Percentiles rank a stretch among this genome's conserved stretches.
phyloP scores from a whole-genome alignment of 805 yeast genomes.

The Zygoascus biomembranicola region DNA sequence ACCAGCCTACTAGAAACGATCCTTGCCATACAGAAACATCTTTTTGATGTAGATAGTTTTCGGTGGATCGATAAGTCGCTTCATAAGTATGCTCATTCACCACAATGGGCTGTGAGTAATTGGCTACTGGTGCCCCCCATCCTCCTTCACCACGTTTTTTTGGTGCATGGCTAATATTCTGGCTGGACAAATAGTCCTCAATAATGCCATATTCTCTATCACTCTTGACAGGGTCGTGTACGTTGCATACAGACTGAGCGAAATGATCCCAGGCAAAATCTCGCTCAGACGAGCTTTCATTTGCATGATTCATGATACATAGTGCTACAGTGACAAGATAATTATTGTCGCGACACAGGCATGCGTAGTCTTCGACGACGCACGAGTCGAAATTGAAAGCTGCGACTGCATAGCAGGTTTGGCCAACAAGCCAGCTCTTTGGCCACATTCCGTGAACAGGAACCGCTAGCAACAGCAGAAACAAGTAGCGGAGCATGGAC shows the following conservation, averaged over 20 bases:
- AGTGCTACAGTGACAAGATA: conserved; percentile 26
- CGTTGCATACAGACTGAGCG: conserved; percentile 18
- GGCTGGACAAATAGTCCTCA: conserved; percentile 10
- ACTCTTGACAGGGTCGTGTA: conserved; percentile 10
- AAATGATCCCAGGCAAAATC: conserved; percentile 29
- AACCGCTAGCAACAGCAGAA: not conserved
- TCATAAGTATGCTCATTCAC: conserved; percentile 6
- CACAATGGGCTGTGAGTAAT: conserved; percentile 6
- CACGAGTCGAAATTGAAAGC: conserved; percentile 14
- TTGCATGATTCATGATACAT: conserved; percentile 23
- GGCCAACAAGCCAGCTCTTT: conserved; percentile 17
- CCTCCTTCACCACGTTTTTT: not conserved
- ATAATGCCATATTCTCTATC: conserved; percentile 12
- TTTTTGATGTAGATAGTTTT: conserved; percentile 19
- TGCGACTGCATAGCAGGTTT: conserved; percentile 15
- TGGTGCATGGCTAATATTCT: conserved; percentile 7
- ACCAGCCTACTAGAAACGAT: conserved; percentile 23
- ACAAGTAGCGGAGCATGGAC: too few species aligned
- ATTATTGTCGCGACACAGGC: conserved; percentile 23
- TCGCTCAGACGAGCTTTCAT: conserved; percentile 14
- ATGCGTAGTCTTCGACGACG: conserved; percentile 18
- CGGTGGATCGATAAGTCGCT: conserved; percentile 7
- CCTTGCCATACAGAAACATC: conserved; percentile 27
- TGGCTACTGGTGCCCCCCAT: not conserved
- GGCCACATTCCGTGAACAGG: conserved; percentile 18